These are phyloP conservation scores for Triticum aestivum DNA, from an alignment of 176 grass and related monocot species.

Conservation along the genomic window IWGSC_CS_RefSeq_v2.1 NC_057800.1:109491093-109491592, in stretches of 20 bases:
- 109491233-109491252: conserved; percentile 38
- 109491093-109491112: no score
- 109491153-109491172: conserved; percentile 61
- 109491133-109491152: conserved; percentile 55
- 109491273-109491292: conserved; percentile 68
- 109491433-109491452: not conserved
- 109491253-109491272: conserved; percentile 55
- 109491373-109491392: conserved; percentile 76
- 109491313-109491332: conserved; percentile 41
- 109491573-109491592: conserved; percentile 64
- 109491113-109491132: not conserved
- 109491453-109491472: not conserved
- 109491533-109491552: conserved; percentile 61
- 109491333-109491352: conserved; percentile 46
- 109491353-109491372: conserved; percentile 76
- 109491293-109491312: conserved; percentile 77
- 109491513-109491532: conserved; percentile 59
- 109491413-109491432: conserved; percentile 23
- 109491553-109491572: conserved; percentile 63
- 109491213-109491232: conserved; percentile 67
- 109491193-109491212: conserved; percentile 83
- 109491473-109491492: not conserved
- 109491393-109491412: conserved; percentile 48
- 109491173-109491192: conserved; percentile 80
- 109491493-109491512: conserved; percentile 19